These are phyloP conservation scores for Wickerhamiella allomyrinae DNA, from an alignment of 805 yeast genomes.

Conservation along the genomic window DNA sequence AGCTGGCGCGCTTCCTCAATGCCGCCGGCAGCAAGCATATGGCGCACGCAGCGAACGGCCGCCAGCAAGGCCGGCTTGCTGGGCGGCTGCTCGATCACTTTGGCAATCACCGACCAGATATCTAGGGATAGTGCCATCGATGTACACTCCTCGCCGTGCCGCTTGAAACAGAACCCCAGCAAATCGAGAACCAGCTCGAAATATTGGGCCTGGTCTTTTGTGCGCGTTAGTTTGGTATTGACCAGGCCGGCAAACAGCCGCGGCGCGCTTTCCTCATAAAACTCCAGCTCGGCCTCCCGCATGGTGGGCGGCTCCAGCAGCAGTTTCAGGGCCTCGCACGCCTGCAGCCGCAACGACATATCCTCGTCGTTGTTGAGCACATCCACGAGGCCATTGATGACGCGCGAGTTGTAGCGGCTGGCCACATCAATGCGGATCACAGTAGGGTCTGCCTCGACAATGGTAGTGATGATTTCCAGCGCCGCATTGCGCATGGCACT, in stretches of 20 bases:
- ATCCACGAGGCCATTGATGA: constrained; percentile 31
- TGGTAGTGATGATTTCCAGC: constrained; percentile 63
- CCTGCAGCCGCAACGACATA: constrained; percentile 65
- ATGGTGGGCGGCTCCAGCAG: constrained; percentile 34
- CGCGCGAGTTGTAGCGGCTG: constrained; percentile 6
- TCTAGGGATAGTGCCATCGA: constrained; percentile 47
- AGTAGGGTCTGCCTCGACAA: constrained; percentile 71
- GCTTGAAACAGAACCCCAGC: constrained; percentile 43
- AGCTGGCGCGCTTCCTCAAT: constrained; percentile 30
- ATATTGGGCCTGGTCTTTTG: constrained; percentile 1
- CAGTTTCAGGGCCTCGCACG: constrained; percentile 67
- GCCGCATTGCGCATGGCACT: constrained; percentile 49
- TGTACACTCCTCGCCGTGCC: constrained; percentile 47
- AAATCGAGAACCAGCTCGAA: constrained; percentile 53
- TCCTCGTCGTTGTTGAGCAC: constrained; percentile 49
- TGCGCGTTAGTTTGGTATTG: constrained; percentile 12
- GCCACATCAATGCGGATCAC: constrained; percentile 27
- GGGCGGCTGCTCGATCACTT: constrained; percentile 31
- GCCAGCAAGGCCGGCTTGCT: constrained; percentile 46
- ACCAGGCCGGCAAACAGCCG: constrained; percentile 37
- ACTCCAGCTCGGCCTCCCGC: constrained; percentile 20
- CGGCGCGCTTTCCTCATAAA: constrained; percentile 52
- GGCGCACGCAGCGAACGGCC: constrained; percentile 54
- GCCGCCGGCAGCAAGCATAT: constrained; percentile 44
- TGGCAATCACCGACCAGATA: constrained; percentile 41